A percentile compares a stretch with the other conserved stretches of the same genome.
These are phyloP conservation scores for Leucoagaricus sp. DNA, from an alignment of 1,284 basidiomycete genomes.

Conservation along the genomic window DNA sequence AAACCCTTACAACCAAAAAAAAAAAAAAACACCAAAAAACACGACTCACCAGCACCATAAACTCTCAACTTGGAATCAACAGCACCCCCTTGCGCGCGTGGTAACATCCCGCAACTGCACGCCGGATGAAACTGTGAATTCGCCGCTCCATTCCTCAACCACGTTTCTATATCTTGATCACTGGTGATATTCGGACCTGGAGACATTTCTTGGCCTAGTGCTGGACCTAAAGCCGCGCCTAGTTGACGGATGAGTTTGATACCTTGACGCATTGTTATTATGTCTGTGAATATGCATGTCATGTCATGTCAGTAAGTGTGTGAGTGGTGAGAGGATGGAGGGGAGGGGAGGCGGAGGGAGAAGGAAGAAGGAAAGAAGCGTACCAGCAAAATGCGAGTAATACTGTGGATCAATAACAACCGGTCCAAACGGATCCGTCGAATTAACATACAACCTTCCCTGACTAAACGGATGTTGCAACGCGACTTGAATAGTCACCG, in stretches of 20 bases:
- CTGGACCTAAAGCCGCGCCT: constrained; percentile 35
- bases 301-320: not conserved
- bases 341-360: not conserved
- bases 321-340: not conserved
- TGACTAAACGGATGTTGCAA: constrained; percentile 60
- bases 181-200: constrained; percentile 38
- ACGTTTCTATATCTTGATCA: constrained; percentile 45
- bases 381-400: constrained; percentile 50
- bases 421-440: constrained; percentile 37
- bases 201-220: constrained; percentile 35
- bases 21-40: not conserved
- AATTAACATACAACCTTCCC: constrained; percentile 38
- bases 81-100: constrained; percentile 30
- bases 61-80: constrained; percentile 37
- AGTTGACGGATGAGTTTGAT: constrained; percentile 53
- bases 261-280: constrained; percentile 55
- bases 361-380: constrained; percentile 12
- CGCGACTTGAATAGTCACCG: constrained; percentile 57
- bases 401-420: constrained; percentile 49
- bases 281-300: constrained; percentile 47
- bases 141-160: constrained; percentile 32
- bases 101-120: constrained; percentile 30
- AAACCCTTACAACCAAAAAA: not conserved
- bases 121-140: constrained; percentile 30
- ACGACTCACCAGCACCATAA: constrained; percentile 33